A percentile compares a stretch with the other conserved stretches of the same genome.
These are phyloP conservation scores for Xylariaceae sp. DNA, from an alignment of 2,329 filamentous ascomycete species.

Conservation along the genomic window DNA sequence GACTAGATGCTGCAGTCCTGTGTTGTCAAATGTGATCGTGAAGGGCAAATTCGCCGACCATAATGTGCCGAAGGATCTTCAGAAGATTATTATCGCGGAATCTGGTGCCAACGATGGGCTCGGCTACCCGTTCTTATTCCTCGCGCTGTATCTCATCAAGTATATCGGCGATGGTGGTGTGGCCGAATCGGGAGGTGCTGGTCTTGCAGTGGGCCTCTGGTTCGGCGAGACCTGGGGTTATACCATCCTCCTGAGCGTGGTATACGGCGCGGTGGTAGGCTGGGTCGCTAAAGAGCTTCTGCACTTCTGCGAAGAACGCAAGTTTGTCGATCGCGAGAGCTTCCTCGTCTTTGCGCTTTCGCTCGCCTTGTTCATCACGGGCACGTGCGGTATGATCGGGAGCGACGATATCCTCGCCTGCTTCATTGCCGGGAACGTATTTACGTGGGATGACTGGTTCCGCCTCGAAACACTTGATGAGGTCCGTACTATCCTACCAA, in stretches of 20 bases:
- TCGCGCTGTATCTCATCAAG: conserved; percentile 82
- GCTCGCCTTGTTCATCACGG: conserved; percentile 82
- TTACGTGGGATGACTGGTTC: conserved; percentile 96
- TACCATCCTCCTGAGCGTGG: conserved; percentile 74
- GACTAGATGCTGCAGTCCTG: conserved; percentile 52
- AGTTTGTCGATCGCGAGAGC: conserved; percentile 83
- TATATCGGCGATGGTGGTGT: conserved; percentile 64
- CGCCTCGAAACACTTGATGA: conserved; percentile 86
- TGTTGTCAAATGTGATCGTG: conserved; percentile 86
- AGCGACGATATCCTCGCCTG: conserved; percentile 90
- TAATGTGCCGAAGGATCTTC: conserved; percentile 79
- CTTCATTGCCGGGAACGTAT: conserved; percentile 88
- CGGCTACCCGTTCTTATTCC: conserved; percentile 85
- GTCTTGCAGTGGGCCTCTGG: conserved; percentile 75
- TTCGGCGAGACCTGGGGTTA: conserved; percentile 87
- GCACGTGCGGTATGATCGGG: conserved; percentile 84
- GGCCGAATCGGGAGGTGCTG: conserved; percentile 59
- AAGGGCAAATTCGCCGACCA: conserved; percentile 93
- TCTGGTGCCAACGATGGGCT: conserved; percentile 88
- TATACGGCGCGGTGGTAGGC: conserved; percentile 77
- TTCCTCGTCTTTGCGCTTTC: conserved; percentile 87
- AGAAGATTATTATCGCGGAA: conserved; percentile 80
- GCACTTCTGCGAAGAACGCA: conserved; percentile 79
- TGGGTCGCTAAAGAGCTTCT: conserved; percentile 82
- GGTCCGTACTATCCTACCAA: conserved; percentile 27